These are phyloP conservation scores for Vaccinium myrtillus DNA, from an alignment of 148 eudicot species.

Conservation along the genomic window DNA sequence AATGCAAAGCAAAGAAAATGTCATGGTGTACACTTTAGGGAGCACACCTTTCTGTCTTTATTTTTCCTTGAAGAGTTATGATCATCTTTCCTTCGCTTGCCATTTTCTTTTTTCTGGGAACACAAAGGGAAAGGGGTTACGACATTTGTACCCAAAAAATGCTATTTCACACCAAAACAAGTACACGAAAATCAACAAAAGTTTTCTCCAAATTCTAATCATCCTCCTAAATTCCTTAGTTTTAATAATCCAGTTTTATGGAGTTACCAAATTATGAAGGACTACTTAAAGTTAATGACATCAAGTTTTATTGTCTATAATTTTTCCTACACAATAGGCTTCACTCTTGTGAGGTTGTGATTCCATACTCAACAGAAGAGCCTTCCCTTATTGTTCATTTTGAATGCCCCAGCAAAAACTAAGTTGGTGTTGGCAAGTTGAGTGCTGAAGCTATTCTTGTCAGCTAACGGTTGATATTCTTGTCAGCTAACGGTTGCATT, in stretches of 20 bases:
- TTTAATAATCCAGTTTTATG: not conserved
- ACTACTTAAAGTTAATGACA: not conserved
- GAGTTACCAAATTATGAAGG: not conserved
- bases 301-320: not conserved
- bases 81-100: constrained; percentile 87
- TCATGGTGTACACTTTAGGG: not conserved
- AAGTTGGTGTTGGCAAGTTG: not conserved
- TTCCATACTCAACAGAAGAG: not conserved
- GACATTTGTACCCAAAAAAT: not conserved
- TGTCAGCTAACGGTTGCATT: not conserved
- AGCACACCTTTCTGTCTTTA: constrained; percentile 68
- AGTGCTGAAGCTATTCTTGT: not conserved
- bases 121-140: constrained; percentile 1
- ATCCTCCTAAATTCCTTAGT: not conserved
- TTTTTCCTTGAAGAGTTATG: constrained; percentile 49
- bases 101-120: constrained; percentile 73
- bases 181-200: not conserved
- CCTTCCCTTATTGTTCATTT: not conserved
- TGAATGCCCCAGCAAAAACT: not conserved
- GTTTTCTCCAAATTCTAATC: not conserved
- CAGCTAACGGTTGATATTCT: not conserved
- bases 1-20: not conserved
- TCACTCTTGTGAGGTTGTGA: not conserved
- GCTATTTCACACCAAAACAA: not conserved
- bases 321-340: not conserved